A percentile compares a stretch with the other conserved stretches of the same genome.
Conservation (phyloP, 148 eudicot species). For the Rhododendron vialii region DNA sequence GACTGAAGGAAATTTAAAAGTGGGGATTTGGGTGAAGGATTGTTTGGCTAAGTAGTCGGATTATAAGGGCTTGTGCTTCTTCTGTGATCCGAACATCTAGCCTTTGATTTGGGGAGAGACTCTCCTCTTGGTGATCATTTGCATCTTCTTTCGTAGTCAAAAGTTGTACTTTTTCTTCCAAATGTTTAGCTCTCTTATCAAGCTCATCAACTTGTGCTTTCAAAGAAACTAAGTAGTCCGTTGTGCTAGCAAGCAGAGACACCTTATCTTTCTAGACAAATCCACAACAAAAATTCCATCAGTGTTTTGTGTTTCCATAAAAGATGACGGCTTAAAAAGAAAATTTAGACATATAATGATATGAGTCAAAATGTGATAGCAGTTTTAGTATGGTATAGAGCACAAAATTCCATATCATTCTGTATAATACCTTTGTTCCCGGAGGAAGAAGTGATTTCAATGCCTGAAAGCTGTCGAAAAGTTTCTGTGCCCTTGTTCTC, state of each 20-base stretch:
- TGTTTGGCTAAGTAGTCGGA: too few relatives aligned
- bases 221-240: conserved; percentile 54
- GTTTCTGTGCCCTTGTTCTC: conserved; percentile 66
- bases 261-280: conserved; percentile 72
- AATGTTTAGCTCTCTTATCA: conserved; percentile 26
- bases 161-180: conserved; percentile 33
- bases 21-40: too few relatives aligned
- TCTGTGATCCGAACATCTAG: conserved; percentile 24
- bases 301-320: not conserved
- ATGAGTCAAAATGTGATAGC: too few relatives aligned
- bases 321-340: too few relatives aligned
- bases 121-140: not conserved
- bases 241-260: conserved; percentile 53
- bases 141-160: not conserved
- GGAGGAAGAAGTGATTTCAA: conserved; percentile 79
- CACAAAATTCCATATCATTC: too few relatives aligned
- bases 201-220: conserved; percentile 58
- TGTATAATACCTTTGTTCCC: conserved; percentile 63
- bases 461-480: conserved; percentile 72
- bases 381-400: too few relatives aligned
- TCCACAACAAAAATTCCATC: not conserved
- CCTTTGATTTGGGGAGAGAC: conserved; percentile 18
- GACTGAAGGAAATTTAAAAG: too few relatives aligned
- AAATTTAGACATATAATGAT: too few relatives aligned
- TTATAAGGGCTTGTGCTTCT: conserved; percentile 24